These are phyloP conservation scores for Metschnikowia bowlesiae DNA, from an alignment of 805 yeast genomes.

Conservation along the genomic window DNA sequence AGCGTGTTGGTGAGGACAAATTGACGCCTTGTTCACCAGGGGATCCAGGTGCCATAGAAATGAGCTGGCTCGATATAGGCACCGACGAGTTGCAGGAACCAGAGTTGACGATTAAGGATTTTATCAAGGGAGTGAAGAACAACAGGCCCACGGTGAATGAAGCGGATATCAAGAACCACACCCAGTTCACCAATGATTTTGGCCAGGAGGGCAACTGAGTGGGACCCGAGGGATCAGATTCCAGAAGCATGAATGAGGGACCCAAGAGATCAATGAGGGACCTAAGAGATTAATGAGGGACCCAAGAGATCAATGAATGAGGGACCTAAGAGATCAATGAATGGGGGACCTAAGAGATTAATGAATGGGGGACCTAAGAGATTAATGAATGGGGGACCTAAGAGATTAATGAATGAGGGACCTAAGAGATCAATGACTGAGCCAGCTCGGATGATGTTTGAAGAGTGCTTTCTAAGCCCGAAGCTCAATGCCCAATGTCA, in stretches of 20 bases:
- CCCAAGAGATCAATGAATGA: too few relatives aligned
- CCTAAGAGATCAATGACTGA: too few relatives aligned
- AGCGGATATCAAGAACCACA: slow-evolving; percentile 75
- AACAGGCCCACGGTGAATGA: slow-evolving; percentile 94
- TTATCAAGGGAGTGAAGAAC: slow-evolving; percentile 83
- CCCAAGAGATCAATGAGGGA: background rate
- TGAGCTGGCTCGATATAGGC: slow-evolving; percentile 89
- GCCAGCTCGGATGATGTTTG: too few relatives aligned
- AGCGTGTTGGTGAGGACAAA: slow-evolving; percentile 51
- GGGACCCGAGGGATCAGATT: too few relatives aligned
- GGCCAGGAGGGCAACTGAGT: slow-evolving; percentile 91
- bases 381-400: too few relatives aligned
- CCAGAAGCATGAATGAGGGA: background rate
- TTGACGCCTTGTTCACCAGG: slow-evolving; percentile 97
- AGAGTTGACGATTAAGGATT: slow-evolving; percentile 82
- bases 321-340: too few relatives aligned
- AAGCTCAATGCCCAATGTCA: too few relatives aligned
- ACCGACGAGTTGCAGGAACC: slow-evolving; percentile 91
- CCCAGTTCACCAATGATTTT: slow-evolving; percentile 86
- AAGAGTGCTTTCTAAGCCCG: too few relatives aligned
- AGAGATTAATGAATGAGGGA: too few relatives aligned
- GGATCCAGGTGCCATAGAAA: slow-evolving; percentile 77
- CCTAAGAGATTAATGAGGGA: too few relatives aligned
- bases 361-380: too few relatives aligned
- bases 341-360: too few relatives aligned